These are phyloP conservation scores for Candida schatavii DNA, from an alignment of 805 yeast species.

Conservation along the genomic window DNA sequence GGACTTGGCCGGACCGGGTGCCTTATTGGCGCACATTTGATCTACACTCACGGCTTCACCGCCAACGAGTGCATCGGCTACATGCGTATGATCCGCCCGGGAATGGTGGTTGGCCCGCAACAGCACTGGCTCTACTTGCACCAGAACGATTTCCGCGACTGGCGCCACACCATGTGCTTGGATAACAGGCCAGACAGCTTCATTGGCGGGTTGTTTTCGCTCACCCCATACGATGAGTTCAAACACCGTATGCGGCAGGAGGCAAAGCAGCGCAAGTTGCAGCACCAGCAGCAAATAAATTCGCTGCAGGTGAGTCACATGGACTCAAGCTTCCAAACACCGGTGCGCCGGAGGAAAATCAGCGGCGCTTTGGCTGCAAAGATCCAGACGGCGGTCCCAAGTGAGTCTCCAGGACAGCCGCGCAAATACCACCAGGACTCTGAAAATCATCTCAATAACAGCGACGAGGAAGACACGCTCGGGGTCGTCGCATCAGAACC, in stretches of 20 bases:
- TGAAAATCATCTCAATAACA: slow-evolving; percentile 4
- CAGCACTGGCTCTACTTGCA: slow-evolving; percentile 98
- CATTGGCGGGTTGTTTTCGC: slow-evolving; percentile 65
- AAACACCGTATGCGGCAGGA: slow-evolving; percentile 50
- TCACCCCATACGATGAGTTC: slow-evolving; percentile 60
- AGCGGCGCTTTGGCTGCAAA: slow-evolving; percentile 68
- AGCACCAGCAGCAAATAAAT: slow-evolving; percentile 30
- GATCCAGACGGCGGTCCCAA: slow-evolving; percentile 78
- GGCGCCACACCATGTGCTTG: slow-evolving; percentile 88
- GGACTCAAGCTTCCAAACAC: slow-evolving; percentile 62
- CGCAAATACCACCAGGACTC: slow-evolving; percentile 47
- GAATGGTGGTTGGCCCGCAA: slow-evolving; percentile 99
- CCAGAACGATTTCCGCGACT: slow-evolving; percentile 92
- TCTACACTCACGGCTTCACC: slow-evolving; percentile 94
- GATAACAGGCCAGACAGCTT: slow-evolving; percentile 63
- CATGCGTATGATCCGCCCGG: slow-evolving; percentile 95
- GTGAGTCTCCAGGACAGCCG: slow-evolving; percentile 96
- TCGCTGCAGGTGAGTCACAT: slow-evolving; percentile 26
- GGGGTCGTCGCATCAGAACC: too few relatives aligned
- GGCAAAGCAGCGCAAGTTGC: slow-evolving; percentile 35
- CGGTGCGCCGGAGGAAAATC: slow-evolving; percentile 64
- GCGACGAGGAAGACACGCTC: slow-evolving; percentile 5
- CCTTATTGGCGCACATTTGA: slow-evolving; percentile 93
- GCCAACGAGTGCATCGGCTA: slow-evolving; percentile 96
- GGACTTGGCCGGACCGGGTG: slow-evolving; percentile 98